Evolutionary conservation across 805 yeast genomes (phyloP).

Genomic region (Candida boleticola): DNA sequence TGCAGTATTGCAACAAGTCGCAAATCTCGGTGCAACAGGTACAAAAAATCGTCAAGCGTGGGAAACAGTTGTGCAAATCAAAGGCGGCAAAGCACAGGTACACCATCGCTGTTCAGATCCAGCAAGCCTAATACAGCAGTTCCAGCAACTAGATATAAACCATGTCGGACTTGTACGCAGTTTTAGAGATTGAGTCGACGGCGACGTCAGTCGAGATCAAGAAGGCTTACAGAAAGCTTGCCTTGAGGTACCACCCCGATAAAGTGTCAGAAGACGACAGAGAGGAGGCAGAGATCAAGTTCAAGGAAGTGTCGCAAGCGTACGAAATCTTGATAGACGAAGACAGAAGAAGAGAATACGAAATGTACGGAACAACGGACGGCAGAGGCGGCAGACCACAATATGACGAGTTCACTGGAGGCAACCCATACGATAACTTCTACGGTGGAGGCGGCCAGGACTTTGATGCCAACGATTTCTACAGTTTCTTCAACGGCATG

Average conservation of each 20-base stretch:
- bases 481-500: conserved; percentile 59
- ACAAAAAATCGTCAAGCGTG: too few species aligned
- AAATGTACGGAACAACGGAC: conserved; percentile 48
- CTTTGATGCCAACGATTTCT: conserved; percentile 73
- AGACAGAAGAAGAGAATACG: conserved; percentile 55
- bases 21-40: too few species aligned
- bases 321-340: conserved; percentile 82
- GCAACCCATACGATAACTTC: conserved; percentile 39
- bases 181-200: conserved; percentile 63
- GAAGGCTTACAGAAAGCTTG: conserved; percentile 81
- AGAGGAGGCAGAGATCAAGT: conserved; percentile 68
- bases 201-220: conserved; percentile 75
- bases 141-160: too few species aligned
- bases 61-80: too few species aligned
- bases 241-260: conserved; percentile 85
- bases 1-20: too few species aligned
- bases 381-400: conserved; percentile 16
- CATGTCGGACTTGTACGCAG: conserved; percentile 57
- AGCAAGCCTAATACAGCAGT: too few species aligned
- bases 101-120: too few species aligned
- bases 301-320: conserved; percentile 83
- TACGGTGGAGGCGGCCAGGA: conserved; percentile 41
- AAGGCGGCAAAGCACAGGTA: too few species aligned
- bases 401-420: conserved; percentile 17
- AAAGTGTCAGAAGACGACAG: conserved; percentile 70